Conservation (phyloP, 176 grass and related monocot species). For the Rhynchospora tenuis region DNA sequence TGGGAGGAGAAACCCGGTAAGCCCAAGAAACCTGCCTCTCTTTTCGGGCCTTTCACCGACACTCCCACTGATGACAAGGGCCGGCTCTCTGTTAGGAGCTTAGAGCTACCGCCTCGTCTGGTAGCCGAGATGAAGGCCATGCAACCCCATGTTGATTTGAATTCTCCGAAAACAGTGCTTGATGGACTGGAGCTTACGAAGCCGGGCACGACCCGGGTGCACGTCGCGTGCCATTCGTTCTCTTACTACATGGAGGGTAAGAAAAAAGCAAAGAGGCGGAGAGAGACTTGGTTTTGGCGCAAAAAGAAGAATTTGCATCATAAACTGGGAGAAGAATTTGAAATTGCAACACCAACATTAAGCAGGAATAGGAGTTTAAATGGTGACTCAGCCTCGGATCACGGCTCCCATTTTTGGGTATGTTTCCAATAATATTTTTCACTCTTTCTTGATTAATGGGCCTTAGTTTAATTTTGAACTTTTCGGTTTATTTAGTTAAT, state of each 20-base stretch:
- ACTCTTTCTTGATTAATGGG: not conserved
- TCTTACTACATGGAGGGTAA: not conserved
- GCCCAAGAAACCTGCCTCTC: slow-evolving; percentile 25
- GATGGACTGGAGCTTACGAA: not conserved
- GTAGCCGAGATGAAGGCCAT: not conserved
- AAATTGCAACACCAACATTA: slow-evolving; percentile 39
- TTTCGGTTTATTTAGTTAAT: not conserved
- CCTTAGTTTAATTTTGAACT: not conserved
- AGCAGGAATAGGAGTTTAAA: slow-evolving; percentile 42
- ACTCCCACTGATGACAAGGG: not conserved
- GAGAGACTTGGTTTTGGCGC: slow-evolving; percentile 24
- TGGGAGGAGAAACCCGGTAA: slow-evolving; percentile 77
- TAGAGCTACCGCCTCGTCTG: slow-evolving; percentile 63
- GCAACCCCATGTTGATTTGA: not conserved
- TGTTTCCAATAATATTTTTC: not conserved
- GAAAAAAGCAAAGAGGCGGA: slow-evolving; percentile 11
- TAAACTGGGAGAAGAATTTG: not conserved
- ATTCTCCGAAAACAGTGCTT: slow-evolving; percentile 27
- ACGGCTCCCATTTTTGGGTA: slow-evolving; percentile 52
- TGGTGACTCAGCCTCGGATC: not conserved
- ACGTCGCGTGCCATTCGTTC: slow-evolving; percentile 14
- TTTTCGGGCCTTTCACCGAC: not conserved
- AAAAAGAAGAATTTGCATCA: slow-evolving; percentile 10
- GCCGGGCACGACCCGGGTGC: slow-evolving; percentile 1
- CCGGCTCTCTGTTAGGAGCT: not conserved